Evolutionary conservation across 192 early-diverging fungal genomes (phyloP), one percentile per base, ranked within the genome.

Genomic region (Diversispora eburnea): DNA sequence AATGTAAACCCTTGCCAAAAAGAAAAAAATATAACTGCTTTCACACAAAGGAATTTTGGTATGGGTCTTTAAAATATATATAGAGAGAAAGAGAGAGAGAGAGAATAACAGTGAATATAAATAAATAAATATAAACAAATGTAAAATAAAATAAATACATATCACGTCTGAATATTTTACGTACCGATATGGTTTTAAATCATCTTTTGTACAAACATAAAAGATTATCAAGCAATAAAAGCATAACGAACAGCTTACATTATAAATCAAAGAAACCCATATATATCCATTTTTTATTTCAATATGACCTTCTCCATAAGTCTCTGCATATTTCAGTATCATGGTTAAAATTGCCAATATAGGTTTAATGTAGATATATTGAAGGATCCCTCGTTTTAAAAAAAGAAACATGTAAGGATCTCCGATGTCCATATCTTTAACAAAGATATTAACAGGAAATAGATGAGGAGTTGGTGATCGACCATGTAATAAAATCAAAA

Each of bases 1-100:
- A 98, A 86, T 8, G 87, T 83, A 51, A 98, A 74, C 47, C 93
- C 87, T 81, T 96, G 95, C 93, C 95, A 98, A 78, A 93, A 98
- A 1, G 94, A 93, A 75, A 98, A 92, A 76, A 97, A 97, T 59
- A 98, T 89, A 22, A 96, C 90, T 5, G 91, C 90, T 80, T 98
- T 98, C 75, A 98, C 88, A 73, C 91, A 94, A 46, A 97, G 81
- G 61, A 98, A 98, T 80, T 98, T 98, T 45, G 96, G 94, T 60
- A 98, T 74, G 15, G 96, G 96, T 56, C 92, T 92, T 33, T 33
- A 33, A 33, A 33, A 33, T 0, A 33, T 33, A 33, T 33, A 33
- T 33, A 33, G 25, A 33, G 25, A 33, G 25, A 33, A 2, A 33
- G 25, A 33, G 25, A 33, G 25, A 33, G 25, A 33, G 25, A 33